Percentiles rank a stretch among this genome's conserved stretches.
These are phyloP conservation scores for Lactifluus subvellereus DNA, from an alignment of 768 basidiomycete species.

Conservation along the genomic window DNA sequence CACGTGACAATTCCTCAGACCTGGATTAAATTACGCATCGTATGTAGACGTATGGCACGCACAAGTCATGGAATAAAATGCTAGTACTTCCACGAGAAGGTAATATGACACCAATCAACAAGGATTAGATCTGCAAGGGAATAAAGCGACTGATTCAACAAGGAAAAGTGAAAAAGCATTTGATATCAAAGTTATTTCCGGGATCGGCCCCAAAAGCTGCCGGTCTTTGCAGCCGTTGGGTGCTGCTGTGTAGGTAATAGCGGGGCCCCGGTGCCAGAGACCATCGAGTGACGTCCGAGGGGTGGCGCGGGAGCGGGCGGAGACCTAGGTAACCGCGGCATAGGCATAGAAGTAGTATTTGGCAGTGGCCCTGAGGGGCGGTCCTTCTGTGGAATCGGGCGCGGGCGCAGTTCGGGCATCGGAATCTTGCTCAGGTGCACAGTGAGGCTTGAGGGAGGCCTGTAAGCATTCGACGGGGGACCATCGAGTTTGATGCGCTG, in stretches of 20 bases:
- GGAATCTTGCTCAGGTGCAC: constrained; percentile 82
- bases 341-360: neutral
- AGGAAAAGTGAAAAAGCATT: neutral
- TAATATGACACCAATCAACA: neutral
- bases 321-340: neutral
- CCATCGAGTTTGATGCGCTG: constrained; percentile 62
- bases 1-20: neutral
- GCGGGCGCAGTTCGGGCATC: constrained; percentile 77
- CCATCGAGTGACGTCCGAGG: neutral
- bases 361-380: neutral
- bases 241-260: neutral
- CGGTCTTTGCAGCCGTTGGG: neutral
- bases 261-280: neutral
- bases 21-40: too few relatives aligned
- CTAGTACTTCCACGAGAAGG: too few relatives aligned
- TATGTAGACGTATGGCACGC: too few relatives aligned
- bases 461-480: constrained; percentile 40
- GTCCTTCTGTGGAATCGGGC: constrained; percentile 31
- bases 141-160: neutral
- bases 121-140: neutral
- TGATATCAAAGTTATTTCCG: constrained; percentile 4
- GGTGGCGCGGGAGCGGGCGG: neutral
- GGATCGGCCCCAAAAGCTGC: constrained; percentile 7
- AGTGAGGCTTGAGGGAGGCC: constrained; percentile 59
- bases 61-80: too few relatives aligned